Percentiles rank a stretch among this genome's conserved stretches.
phyloP scores from a whole-genome alignment of 2,329 filamentous ascomycete species.

The Ophioceras dolichostomum region DNA sequence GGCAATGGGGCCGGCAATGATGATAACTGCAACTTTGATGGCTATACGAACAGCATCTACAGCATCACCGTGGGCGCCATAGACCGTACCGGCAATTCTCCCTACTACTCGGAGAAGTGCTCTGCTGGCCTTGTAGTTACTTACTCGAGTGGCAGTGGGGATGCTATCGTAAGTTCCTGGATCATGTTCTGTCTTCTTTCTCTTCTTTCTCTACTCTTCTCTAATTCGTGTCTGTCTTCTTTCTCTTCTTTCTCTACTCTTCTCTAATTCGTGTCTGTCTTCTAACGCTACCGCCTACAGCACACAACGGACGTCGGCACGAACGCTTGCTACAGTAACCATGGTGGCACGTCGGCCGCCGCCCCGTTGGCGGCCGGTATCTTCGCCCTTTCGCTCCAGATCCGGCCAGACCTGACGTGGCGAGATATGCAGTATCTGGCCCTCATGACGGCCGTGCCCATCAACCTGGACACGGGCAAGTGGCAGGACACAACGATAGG shows the following conservation, averaged over 20 bases:
- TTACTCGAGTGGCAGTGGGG: constrained; percentile 82
- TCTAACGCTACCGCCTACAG: constrained; percentile 16
- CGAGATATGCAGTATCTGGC: constrained; percentile 89
- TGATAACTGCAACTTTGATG: constrained; percentile 99
- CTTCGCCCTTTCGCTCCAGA: constrained; percentile 75
- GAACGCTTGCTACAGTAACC: constrained; percentile 65
- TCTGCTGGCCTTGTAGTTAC: constrained; percentile 93
- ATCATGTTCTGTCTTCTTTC: constrained; percentile 26
- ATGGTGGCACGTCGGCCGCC: constrained; percentile 91
- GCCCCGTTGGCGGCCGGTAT: constrained; percentile 88
- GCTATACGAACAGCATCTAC: constrained; percentile 99
- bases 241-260: not conserved
- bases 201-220: not conserved
- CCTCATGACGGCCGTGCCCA: constrained; percentile 68
- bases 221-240: not conserved
- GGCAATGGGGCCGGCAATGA: constrained; percentile 80
- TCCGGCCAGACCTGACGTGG: constrained; percentile 82
- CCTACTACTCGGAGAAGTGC: constrained; percentile 93
- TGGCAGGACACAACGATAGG: constrained; percentile 77
- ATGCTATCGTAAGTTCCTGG: constrained; percentile 55
- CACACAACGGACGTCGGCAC: constrained; percentile 91
- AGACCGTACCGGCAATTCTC: constrained; percentile 75
- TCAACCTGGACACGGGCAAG: constrained; percentile 59
- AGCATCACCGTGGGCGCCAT: constrained; percentile 94
- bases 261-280: not conserved